phyloP scores from a whole-genome alignment of 2,329 filamentous ascomycete species.

The Penicillium sp. region DNA sequence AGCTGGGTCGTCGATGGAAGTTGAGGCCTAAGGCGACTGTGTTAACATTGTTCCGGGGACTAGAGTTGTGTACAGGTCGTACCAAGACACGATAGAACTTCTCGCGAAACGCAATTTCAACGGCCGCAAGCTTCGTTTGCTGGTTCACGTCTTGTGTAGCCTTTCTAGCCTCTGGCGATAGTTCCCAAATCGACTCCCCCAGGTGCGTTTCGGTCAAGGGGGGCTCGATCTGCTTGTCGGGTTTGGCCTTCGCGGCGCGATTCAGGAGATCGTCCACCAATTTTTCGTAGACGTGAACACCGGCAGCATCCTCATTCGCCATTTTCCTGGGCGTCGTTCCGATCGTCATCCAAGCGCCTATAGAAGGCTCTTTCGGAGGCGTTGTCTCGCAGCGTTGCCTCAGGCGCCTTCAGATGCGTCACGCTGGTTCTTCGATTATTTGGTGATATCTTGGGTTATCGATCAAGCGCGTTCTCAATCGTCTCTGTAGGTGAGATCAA shows the following conservation, averaged over 20 bases:
- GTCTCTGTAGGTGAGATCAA: background rate
- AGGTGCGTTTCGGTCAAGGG: conserved; percentile 66
- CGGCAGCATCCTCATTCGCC: conserved; percentile 33
- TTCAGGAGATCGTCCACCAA: conserved; percentile 58
- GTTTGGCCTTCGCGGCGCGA: conserved; percentile 58
- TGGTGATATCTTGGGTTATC: background rate
- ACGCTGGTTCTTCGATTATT: background rate
- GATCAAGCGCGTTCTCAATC: background rate
- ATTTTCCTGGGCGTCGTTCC: conserved; percentile 21
- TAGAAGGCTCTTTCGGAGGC: background rate
- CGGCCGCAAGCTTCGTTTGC: conserved; percentile 59
- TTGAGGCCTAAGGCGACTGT: conserved; percentile 57
- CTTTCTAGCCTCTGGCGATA: conserved; percentile 30
- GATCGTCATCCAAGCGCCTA: background rate
- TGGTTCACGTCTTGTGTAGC: conserved; percentile 44
- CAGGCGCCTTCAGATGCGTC: background rate
- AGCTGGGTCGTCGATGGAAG: conserved; percentile 68
- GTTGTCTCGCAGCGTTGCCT: background rate
- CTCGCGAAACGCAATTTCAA: conserved; percentile 79
- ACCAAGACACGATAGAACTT: conserved; percentile 78
- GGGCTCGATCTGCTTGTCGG: conserved; percentile 63
- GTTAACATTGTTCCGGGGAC: conserved; percentile 14
- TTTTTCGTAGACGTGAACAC: conserved; percentile 46
- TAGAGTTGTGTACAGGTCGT: conserved; percentile 36
- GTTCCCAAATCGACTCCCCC: conserved; percentile 39